Percentiles rank a stretch among this genome's conserved stretches.
Conservation (phyloP, 768 basidiomycete species). For the Rhodotorula toruloides region DNA sequence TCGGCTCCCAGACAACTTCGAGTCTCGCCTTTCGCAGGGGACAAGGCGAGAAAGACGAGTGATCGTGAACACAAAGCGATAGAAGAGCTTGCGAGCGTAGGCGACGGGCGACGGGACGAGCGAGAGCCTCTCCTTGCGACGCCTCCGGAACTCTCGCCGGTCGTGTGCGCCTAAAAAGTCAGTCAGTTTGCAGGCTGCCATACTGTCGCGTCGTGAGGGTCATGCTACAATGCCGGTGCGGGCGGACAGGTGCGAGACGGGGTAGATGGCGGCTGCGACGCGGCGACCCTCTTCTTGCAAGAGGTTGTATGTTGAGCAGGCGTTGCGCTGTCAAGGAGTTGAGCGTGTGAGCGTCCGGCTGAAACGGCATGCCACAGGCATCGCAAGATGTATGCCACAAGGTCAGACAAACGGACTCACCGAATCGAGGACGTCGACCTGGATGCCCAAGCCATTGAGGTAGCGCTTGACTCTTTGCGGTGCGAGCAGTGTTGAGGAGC, state of each 20-base stretch:
- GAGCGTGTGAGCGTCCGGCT: background rate
- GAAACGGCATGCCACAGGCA: background rate
- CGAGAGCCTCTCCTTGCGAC: too few relatives aligned
- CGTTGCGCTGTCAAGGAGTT: slow-evolving; percentile 60
- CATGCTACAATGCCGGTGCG: slow-evolving; percentile 24
- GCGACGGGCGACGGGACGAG: too few relatives aligned
- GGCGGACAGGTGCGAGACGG: slow-evolving; percentile 45
- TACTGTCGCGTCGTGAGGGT: background rate
- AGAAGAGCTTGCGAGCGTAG: too few relatives aligned
- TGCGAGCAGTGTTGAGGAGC: slow-evolving; percentile 62
- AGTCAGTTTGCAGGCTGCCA: too few relatives aligned
- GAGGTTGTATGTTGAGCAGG: slow-evolving; percentile 91
- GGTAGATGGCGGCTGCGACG: slow-evolving; percentile 85
- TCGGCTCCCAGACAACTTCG: too few relatives aligned
- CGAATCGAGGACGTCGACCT: slow-evolving; percentile 82
- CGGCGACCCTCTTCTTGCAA: slow-evolving; percentile 87
- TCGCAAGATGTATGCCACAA: too few relatives aligned
- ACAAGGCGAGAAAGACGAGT: too few relatives aligned
- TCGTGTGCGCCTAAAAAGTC: too few relatives aligned
- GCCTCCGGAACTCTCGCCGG: background rate
- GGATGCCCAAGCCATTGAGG: slow-evolving; percentile 71
- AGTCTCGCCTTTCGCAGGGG: too few relatives aligned
- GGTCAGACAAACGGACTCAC: slow-evolving; percentile 50
- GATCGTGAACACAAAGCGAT: too few relatives aligned
- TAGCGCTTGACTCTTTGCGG: slow-evolving; percentile 64